A percentile compares a stretch with the other conserved stretches of the same genome.
Conservation (phyloP, 345 rosid genomes). For the Syzygium aromaticum region DNA sequence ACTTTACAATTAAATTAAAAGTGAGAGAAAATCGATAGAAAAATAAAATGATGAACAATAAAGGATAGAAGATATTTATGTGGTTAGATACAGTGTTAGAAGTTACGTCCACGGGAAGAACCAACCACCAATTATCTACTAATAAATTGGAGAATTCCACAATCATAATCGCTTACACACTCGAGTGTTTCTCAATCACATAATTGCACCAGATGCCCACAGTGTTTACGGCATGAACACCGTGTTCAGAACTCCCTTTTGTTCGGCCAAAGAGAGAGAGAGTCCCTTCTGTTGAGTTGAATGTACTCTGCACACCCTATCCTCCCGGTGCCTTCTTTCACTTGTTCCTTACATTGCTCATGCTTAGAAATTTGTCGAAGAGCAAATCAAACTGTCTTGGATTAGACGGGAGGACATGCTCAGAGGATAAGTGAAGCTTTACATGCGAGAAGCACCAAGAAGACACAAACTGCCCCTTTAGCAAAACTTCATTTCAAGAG, state of each 20-base stretch:
- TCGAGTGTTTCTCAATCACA: not conserved
- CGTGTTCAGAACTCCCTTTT: not conserved
- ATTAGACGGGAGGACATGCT: not conserved
- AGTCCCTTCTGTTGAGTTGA: not conserved
- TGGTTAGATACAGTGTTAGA: rapidly evolving
- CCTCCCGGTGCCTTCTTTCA: not conserved
- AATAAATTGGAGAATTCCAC: too few species aligned
- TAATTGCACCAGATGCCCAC: not conserved
- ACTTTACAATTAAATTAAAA: too few species aligned
- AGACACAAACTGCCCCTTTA: too few species aligned
- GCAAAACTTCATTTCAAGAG: too few species aligned
- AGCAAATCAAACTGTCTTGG: not conserved
- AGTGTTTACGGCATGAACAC: not conserved
- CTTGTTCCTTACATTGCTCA: not conserved
- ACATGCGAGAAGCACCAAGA: not conserved
- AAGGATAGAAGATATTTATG: too few species aligned
- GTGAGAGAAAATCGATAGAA: not conserved
- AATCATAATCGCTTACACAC: too few species aligned
- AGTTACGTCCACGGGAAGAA: too few species aligned
- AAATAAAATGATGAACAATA: too few species aligned
- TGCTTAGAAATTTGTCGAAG: not conserved
- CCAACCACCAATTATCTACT: too few species aligned
- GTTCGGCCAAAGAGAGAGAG: not conserved
- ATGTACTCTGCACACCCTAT: not conserved
- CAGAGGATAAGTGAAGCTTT: not conserved